Evolutionary conservation across 306 rosid genomes (phyloP).

Genomic region (Medicago ruthenica): DNA sequence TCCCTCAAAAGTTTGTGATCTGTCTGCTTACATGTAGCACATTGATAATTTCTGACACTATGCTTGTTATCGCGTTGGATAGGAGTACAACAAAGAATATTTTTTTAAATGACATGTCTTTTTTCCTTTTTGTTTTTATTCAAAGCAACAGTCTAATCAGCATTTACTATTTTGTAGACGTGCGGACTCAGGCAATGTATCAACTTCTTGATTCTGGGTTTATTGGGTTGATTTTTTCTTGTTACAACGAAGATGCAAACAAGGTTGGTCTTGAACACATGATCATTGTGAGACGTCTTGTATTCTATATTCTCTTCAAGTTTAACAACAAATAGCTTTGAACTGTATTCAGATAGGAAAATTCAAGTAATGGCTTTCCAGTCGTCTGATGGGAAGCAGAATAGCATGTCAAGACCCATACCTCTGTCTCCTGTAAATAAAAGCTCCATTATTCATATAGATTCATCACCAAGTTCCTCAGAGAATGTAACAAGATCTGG

Average conservation of each 20-base stretch:
- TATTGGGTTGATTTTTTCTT: conserved; percentile 94
- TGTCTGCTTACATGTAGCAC: not conserved
- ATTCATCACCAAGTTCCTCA: conserved; percentile 87
- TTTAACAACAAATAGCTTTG: conserved; percentile 29
- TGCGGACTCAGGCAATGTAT: conserved; percentile 92
- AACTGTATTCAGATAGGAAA: conserved; percentile 72
- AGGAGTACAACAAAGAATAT: not conserved
- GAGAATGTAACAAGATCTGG: conserved; percentile 60
- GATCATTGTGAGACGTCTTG: conserved; percentile 20
- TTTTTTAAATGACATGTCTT: not conserved
- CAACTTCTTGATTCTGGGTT: conserved; percentile 99
- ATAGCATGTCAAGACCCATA: conserved; percentile 59
- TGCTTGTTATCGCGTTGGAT: conserved; percentile 25
- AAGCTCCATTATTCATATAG: conserved; percentile 83
- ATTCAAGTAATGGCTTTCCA: conserved; percentile 99
- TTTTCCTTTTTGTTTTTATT: not conserved
- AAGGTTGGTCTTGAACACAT: conserved; percentile 63
- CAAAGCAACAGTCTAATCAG: not conserved
- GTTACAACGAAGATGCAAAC: conserved; percentile 87
- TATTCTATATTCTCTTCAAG: conserved; percentile 34
- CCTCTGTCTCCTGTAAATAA: conserved; percentile 71
- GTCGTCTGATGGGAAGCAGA: conserved; percentile 92
- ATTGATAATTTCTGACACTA: too few relatives aligned
- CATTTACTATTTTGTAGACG: conserved; percentile 60
- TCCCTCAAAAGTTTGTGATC: conserved; percentile 14